Base-by-base conservation (phyloP, 2,329 filamentous ascomycete species). In the Fusarium annulatum region DNA sequence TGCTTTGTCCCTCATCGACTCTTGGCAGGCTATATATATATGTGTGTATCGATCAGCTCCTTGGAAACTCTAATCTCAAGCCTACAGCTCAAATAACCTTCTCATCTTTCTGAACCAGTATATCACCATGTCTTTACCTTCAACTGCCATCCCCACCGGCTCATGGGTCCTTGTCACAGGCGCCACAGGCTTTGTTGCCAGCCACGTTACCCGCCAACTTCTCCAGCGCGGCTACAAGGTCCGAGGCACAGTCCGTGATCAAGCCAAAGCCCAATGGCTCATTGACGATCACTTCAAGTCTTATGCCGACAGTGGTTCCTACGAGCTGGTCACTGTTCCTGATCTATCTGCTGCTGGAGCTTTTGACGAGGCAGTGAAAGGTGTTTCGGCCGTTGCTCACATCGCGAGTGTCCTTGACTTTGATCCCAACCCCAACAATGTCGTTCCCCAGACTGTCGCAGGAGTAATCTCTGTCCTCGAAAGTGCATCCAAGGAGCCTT, bases 81-180 rank as follows among this genome's bases (percentile, higher is more conserved):
- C n/a, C 3, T 21, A 14, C 8, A 23, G 5, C 26, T 21, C 16
- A 36, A 10, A 14, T 14, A 19, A 12, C 39, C 9, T 18, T 19
- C 30, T n/a, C 14, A 14, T 5, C 8, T 26, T 9, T 2, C 12
- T 21, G 16, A 2, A 9, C 1, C n/a, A 12, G 7, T 9, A 16
- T 7, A 5, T 21, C 4, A 36, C 2, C 10, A 71, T 71, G 66
- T 34, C 61, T 33, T 46, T 39, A 9, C 18, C 42, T 41, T 3
- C 14, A 28, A 16, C 46, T 18, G 33, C 51, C 5, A 78, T 83
- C 33, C 76, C 77, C 12, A 48, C 63, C 10, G 80, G 79, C 15
- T 80, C 80, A 5, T 72, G 68, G 46, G 77, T 87, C 34, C 81
- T 88, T 7, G 81, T 88, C 19, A 87, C 85, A 1, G 85, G 86